A percentile compares a stretch with the other conserved stretches of the same genome.
Evolutionary conservation across 805 yeast species (phyloP).

Genomic region (Sugiyamaella americana): DNA sequence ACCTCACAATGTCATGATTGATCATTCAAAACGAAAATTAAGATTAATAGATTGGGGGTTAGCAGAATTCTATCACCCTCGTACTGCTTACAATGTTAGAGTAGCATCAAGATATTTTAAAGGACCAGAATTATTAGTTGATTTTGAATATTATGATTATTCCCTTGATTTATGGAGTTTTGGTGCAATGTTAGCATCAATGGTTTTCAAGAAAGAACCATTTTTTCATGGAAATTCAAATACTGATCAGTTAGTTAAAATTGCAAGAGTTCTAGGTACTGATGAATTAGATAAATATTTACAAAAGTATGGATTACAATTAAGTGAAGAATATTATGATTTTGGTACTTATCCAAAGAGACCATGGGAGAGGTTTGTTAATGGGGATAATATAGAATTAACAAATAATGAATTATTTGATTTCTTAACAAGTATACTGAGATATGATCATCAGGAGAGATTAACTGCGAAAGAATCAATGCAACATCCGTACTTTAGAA

Average conservation of each 20-base stretch:
- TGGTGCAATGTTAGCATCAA: slow-evolving; percentile 88
- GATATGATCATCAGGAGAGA: slow-evolving; percentile 83
- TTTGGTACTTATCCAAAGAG: slow-evolving; percentile 68
- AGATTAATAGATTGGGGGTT: slow-evolving; percentile 92
- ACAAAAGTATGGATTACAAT: slow-evolving; percentile 58
- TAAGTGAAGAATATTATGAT: slow-evolving; percentile 78
- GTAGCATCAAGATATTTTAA: slow-evolving; percentile 90
- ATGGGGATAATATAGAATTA: slow-evolving; percentile 60
- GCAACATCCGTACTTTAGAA: slow-evolving; percentile 63
- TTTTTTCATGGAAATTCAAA: slow-evolving; percentile 89
- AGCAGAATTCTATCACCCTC: slow-evolving; percentile 88
- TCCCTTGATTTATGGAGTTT: slow-evolving; percentile 86
- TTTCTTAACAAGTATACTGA: slow-evolving; percentile 64
- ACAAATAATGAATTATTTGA: slow-evolving; percentile 69
- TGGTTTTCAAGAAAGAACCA: slow-evolving; percentile 84
- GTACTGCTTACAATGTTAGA: slow-evolving; percentile 82
- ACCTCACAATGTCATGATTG: slow-evolving; percentile 92
- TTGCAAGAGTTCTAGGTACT: slow-evolving; percentile 82
- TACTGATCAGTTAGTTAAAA: slow-evolving; percentile 86
- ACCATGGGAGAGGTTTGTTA: slow-evolving; percentile 79
- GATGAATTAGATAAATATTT: slow-evolving; percentile 64
- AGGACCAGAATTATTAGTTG: slow-evolving; percentile 85
- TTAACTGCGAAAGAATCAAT: slow-evolving; percentile 85
- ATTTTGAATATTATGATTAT: slow-evolving; percentile 78
- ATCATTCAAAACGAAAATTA: slow-evolving; percentile 54